phyloP scores from a whole-genome alignment of 1,139 yeast species.

The Taphrina communis region DNA sequence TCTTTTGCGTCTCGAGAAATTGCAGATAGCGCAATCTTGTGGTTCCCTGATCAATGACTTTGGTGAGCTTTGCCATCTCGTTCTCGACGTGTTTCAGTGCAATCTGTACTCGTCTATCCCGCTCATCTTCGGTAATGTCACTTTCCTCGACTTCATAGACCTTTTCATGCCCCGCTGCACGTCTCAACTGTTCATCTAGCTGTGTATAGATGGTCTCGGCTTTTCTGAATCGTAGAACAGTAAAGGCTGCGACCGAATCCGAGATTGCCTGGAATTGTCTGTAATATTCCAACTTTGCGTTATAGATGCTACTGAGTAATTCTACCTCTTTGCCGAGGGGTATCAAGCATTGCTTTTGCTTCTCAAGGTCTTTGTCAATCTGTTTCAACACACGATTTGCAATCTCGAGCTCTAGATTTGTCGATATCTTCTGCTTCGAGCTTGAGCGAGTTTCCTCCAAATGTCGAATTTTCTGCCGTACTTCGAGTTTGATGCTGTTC shows the following conservation, averaged over 20 bases:
- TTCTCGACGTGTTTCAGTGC: constrained; percentile 38
- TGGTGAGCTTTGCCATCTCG: constrained; percentile 30
- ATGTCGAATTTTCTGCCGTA: constrained; percentile 12
- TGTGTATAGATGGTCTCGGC: neutral
- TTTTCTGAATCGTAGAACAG: constrained; percentile 15
- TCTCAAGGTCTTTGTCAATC: constrained; percentile 2
- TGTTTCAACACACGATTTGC: constrained; percentile 18
- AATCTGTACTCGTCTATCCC: constrained; percentile 45
- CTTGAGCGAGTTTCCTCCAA: neutral
- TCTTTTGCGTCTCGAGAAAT: constrained; percentile 53
- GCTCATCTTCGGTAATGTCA: constrained; percentile 45
- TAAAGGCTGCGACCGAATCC: constrained; percentile 63
- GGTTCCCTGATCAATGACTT: constrained; percentile 43
- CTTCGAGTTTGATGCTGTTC: constrained; percentile 2
- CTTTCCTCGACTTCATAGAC: constrained; percentile 21
- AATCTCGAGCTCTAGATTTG: constrained; percentile 11
- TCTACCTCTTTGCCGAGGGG: constrained; percentile 56
- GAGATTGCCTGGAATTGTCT: constrained; percentile 83
- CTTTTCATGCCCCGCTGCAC: constrained; percentile 26
- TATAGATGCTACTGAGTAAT: constrained; percentile 69
- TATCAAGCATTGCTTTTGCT: constrained; percentile 48
- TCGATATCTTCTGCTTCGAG: neutral
- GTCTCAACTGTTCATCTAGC: constrained; percentile 12
- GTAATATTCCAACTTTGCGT: constrained; percentile 78
- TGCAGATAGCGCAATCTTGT: constrained; percentile 64